Evolutionary conservation across 2,329 filamentous ascomycete genomes (phyloP), one percentile per base, ranked within the genome.

Genomic region (Pyricularia grisea): DNA sequence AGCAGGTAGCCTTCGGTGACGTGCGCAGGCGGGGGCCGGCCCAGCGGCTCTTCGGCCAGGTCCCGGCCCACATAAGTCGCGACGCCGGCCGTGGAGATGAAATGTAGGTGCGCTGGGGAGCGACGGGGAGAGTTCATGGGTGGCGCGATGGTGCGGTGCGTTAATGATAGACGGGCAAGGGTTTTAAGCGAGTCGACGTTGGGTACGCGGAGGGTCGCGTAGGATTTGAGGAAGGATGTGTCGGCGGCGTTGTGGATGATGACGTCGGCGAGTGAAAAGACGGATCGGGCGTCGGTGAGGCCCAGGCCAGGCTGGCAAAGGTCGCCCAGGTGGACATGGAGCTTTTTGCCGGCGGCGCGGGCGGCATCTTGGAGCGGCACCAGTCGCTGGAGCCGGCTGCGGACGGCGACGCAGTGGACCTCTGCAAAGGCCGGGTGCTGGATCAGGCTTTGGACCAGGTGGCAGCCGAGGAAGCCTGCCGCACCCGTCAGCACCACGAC

Each of bases 241-340:
- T 79, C 76, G 7, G 80, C 80, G 5, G 79, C 81, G 42, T 76
- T 77, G 73, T 84, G 87, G 30, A 91, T 82, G 12, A 67, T 60
- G 42, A 60, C 27, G 66, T 58, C 66, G 25, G 25, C 66, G 0
- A 1, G 4, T 4, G 66, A 55, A 5, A 67, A 67, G 4, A 67
- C 11, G 17, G 25, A 3, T 2, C 23, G 28, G 25, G 36, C 23
- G 42, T 67, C 66, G 25, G 9, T 11, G 6, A 67, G 30, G 17
- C 66, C 66, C 6, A 67, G 42, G 14, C 20, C 11, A 0, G 74
- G 73, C 23, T 28, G 33, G n/a, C 25, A 58, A 14, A 67, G 66
- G 20, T 67, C 36, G 27, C 66, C 66, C 9, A 4, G 25, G 50
- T 67, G 42, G 3, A 67, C 60, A 2, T 6, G 2, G 6, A 67